Evolutionary conservation across 1,284 basidiomycete species (phyloP).

Genomic region (Trichosporon coremiiforme): DNA sequence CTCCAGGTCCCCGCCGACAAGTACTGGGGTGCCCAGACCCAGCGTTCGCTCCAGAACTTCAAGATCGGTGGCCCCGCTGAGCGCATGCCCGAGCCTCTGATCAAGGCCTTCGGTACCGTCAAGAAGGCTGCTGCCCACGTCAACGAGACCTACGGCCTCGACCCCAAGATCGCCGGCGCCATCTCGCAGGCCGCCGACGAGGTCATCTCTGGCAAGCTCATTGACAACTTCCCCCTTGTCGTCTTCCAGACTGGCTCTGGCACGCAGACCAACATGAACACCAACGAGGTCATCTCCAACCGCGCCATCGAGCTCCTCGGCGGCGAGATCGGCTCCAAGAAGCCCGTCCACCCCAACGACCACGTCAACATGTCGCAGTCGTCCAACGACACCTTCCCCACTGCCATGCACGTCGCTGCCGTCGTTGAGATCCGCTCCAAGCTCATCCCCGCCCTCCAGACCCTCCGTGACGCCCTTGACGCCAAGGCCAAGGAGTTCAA

Average conservation of each 20-base stretch:
- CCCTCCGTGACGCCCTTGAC: slow-evolving; percentile 80
- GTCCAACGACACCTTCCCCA: slow-evolving; percentile 99
- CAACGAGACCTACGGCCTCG: slow-evolving; percentile 84
- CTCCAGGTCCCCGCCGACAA: slow-evolving; percentile 90
- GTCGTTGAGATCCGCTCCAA: slow-evolving; percentile 81
- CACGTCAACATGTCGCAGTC: slow-evolving; percentile 99
- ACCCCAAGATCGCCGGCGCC: slow-evolving; percentile 82
- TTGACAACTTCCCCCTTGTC: slow-evolving; percentile 95
- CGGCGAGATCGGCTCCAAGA: slow-evolving; percentile 93
- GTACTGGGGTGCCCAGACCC: slow-evolving; percentile 99
- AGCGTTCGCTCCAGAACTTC: slow-evolving; percentile 97
- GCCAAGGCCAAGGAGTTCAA: slow-evolving; percentile 80
- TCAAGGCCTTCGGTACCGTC: slow-evolving; percentile 96
- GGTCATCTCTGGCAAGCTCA: slow-evolving; percentile 94
- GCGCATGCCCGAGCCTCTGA: slow-evolving; percentile 88
- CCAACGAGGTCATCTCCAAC: slow-evolving; percentile 99
- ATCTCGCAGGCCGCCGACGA: slow-evolving; percentile 96
- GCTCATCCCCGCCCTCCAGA: slow-evolving; percentile 82
- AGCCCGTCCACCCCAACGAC: slow-evolving; percentile 98
- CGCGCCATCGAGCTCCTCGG: slow-evolving; percentile 97
- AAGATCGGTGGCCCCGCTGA: slow-evolving; percentile 95
- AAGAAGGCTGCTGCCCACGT: slow-evolving; percentile 97
- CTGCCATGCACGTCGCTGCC: slow-evolving; percentile 97
- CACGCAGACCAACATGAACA: slow-evolving; percentile 99
- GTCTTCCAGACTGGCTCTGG: slow-evolving; percentile 99